Evolutionary conservation across 1,284 basidiomycete genomes (phyloP).

Genomic region (Phellopilus nigrolimitatus): DNA sequence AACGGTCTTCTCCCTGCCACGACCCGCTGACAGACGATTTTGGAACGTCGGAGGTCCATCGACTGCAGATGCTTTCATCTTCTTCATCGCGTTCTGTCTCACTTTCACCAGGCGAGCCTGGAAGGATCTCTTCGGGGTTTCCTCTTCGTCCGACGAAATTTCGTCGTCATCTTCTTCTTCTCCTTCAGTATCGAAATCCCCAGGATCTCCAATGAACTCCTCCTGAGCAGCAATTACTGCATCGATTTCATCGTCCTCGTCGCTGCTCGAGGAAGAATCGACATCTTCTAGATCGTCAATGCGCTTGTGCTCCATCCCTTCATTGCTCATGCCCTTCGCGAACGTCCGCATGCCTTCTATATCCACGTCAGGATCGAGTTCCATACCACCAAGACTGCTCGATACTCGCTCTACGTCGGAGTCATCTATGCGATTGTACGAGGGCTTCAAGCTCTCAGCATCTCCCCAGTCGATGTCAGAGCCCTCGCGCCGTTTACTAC

Average conservation of each 20-base stretch:
- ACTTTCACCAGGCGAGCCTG: conserved; percentile 44
- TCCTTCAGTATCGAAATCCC: conserved; percentile 24
- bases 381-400: conserved; percentile 47
- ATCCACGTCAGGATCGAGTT: conserved; percentile 49
- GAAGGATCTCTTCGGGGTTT: conserved; percentile 49
- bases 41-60: background rate
- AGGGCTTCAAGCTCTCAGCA: conserved; percentile 29
- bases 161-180: conserved; percentile 30
- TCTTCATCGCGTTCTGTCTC: conserved; percentile 34
- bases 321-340: conserved; percentile 44
- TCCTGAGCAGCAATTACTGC: conserved; percentile 32
- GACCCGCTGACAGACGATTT: background rate
- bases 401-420: conserved; percentile 33
- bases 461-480: conserved; percentile 74
- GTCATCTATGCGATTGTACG: conserved; percentile 24
- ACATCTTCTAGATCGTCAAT: conserved; percentile 64
- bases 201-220: conserved; percentile 32
- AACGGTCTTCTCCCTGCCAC: conserved; percentile 6
- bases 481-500: conserved; percentile 47
- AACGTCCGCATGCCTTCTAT: conserved; percentile 51
- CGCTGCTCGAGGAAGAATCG: conserved; percentile 22
- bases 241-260: conserved; percentile 21
- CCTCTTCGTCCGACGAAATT: conserved; percentile 32
- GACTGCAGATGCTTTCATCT: conserved; percentile 23
- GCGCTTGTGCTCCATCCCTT: conserved; percentile 48